Evolutionary conservation across 2,329 filamentous ascomycete species (phyloP).

Genomic region (Claviceps pazoutovae): DNA sequence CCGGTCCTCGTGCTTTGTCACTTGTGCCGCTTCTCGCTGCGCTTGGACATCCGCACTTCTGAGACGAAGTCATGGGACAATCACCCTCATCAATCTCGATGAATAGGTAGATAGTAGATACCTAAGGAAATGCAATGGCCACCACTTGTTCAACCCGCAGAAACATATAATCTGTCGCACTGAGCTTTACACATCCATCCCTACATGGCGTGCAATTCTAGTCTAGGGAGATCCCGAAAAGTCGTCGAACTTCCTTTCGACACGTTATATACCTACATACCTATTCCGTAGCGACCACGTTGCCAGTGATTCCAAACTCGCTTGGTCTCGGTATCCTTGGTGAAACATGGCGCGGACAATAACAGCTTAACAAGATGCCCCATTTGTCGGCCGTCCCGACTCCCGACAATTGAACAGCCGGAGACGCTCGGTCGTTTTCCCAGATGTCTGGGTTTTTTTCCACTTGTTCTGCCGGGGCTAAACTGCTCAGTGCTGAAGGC

Average conservation of each 20-base stretch:
- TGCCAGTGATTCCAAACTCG: not conserved
- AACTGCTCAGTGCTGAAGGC: not conserved
- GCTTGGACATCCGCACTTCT: not conserved
- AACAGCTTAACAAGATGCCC: not conserved
- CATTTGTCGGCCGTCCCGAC: not conserved
- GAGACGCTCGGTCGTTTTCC: not conserved
- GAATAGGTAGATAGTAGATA: too few species aligned
- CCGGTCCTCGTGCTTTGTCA: not conserved
- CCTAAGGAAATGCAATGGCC: too few species aligned
- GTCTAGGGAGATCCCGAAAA: not conserved
- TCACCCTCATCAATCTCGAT: too few species aligned
- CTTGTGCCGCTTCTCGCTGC: not conserved
- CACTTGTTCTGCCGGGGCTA: not conserved
- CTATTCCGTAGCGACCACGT: slow-evolving; percentile 1
- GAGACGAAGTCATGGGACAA: too few species aligned
- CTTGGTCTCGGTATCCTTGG: slow-evolving; percentile 1
- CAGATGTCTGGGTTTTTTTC: not conserved
- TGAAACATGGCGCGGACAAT: not conserved
- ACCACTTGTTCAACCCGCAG: too few species aligned
- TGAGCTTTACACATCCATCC: not conserved
- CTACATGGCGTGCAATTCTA: not conserved
- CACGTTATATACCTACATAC: not conserved
- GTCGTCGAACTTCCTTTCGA: not conserved
- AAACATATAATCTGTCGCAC: too few species aligned
- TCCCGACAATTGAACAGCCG: not conserved